Conservation (phyloP, 2,329 filamentous ascomycete species). For the Nectriaceae sp. region DNA sequence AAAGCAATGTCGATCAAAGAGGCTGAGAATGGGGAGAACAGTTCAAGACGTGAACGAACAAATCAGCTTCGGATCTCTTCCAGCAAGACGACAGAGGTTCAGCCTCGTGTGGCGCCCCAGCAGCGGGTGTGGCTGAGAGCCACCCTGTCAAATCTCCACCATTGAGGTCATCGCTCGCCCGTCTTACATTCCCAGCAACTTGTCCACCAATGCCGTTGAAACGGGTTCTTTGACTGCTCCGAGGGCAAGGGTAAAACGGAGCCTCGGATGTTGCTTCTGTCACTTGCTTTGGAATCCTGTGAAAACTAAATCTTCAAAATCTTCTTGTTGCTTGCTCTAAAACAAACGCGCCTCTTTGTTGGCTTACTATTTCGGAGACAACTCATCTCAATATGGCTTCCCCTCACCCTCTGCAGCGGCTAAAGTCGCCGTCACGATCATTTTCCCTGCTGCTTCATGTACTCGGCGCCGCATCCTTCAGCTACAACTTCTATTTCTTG, state of each 20-base stretch:
- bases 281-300: no score
- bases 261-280: no score
- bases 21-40: not conserved
- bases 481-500: slow-evolving; percentile 55
- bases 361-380: no score
- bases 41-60: not conserved
- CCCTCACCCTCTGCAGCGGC: slow-evolving; percentile 64
- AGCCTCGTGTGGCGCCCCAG: not conserved
- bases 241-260: no score
- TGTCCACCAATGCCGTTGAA: not conserved
- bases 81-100: not conserved
- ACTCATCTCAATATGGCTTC: slow-evolving; percentile 46
- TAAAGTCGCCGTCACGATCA: slow-evolving; percentile 65
- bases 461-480: slow-evolving; percentile 53
- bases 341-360: no score
- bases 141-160: not conserved
- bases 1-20: not conserved
- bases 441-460: slow-evolving; percentile 65
- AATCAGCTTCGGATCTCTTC: not conserved
- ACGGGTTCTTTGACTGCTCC: not conserved
- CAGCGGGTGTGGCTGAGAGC: not conserved
- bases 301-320: no score
- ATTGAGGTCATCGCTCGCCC: not conserved
- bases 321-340: no score
- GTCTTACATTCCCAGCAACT: not conserved